phyloP scores from a whole-genome alignment of 306 rosid genomes.

The Cucumis cinereus region DNA sequence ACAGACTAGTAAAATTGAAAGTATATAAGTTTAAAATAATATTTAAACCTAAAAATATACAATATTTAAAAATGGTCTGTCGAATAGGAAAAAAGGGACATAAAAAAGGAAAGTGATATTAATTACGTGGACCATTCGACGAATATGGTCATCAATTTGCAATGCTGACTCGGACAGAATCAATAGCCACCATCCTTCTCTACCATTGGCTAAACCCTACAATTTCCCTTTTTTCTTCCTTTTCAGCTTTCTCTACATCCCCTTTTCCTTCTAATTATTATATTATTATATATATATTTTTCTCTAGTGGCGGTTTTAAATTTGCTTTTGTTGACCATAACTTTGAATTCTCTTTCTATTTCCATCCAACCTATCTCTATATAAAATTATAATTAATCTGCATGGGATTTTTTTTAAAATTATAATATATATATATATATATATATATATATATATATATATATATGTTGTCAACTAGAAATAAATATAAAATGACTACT shows the following conservation, averaged over 20 bases:
- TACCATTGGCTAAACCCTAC: background rate
- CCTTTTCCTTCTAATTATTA: background rate
- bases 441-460: too few relatives aligned
- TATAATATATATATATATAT: too few relatives aligned
- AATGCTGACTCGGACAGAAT: background rate
- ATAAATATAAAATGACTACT: background rate
- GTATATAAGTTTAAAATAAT: too few relatives aligned
- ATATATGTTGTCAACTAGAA: background rate
- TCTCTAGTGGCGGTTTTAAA: background rate
- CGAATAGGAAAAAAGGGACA: background rate
- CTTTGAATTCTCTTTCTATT: background rate
- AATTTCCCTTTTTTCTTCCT: background rate
- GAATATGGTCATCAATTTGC: background rate
- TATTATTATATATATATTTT: background rate
- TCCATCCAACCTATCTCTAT: background rate
- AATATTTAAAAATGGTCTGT: background rate
- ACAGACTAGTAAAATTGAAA: too few relatives aligned
- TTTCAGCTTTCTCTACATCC: background rate
- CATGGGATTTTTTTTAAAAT: background rate
- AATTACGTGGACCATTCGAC: background rate
- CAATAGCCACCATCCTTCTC: background rate
- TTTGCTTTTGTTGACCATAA: background rate
- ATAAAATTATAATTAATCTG: background rate
- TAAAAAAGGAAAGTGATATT: background rate
- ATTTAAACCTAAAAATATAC: too few relatives aligned